phyloP scores from a whole-genome alignment of 768 basidiomycete genomes.

The Coprinopsis strossmayeri region DNA sequence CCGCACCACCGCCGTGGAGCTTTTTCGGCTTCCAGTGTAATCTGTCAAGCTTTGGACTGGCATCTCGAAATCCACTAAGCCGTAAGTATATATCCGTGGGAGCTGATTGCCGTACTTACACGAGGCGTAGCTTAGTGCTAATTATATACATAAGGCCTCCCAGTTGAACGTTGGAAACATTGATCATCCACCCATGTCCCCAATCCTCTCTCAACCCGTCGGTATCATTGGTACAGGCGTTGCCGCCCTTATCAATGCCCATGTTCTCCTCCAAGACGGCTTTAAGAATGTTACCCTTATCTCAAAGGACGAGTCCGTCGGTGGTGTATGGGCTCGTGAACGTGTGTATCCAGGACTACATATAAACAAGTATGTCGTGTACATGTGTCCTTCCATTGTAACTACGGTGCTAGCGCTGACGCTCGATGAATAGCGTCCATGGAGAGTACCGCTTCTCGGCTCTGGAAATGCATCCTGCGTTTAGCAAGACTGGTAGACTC shows the following conservation, averaged over 20 bases:
- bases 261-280: constrained; percentile 50
- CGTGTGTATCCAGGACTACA: constrained; percentile 50
- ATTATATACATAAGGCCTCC: neutral
- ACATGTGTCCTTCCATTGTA: neutral
- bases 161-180: too few relatives aligned
- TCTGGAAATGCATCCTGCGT: constrained; percentile 38
- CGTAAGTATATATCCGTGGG: too few relatives aligned
- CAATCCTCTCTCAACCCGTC: constrained; percentile 20
- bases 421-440: constrained; percentile 38
- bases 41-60: too few relatives aligned
- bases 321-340: constrained; percentile 55
- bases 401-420: neutral
- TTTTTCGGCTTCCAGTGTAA: too few relatives aligned
- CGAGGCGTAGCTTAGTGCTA: too few relatives aligned
- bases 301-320: constrained; percentile 45
- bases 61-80: too few relatives aligned
- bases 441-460: constrained; percentile 58
- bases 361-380: constrained; percentile 56
- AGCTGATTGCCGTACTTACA: too few relatives aligned
- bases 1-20: too few relatives aligned
- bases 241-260: constrained; percentile 53
- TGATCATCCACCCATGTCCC: neutral
- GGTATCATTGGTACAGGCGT: constrained; percentile 54
- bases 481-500: constrained; percentile 35
- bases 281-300: constrained; percentile 49